Evolutionary conservation across 2,329 filamentous ascomycete species (phyloP), one percentile per base, ranked within the genome.

Genomic region (Claviceps capensis): DNA sequence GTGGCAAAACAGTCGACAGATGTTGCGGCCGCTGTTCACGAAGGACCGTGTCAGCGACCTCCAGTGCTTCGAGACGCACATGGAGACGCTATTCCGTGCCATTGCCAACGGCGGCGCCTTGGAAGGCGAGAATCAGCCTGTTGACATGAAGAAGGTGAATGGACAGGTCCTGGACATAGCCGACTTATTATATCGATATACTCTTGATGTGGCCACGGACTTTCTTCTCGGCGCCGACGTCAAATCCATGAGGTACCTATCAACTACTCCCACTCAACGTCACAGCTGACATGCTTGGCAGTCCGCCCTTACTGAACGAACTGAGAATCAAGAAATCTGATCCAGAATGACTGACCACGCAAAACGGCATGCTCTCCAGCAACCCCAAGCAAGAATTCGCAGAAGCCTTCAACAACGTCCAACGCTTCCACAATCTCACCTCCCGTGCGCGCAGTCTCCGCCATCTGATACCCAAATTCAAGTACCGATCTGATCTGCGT

Each of bases 11-110:
- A 88, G 83, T 50, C 78, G 90, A n/a, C 82, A 87, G 57, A 73
- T 95, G 54, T 82, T 96, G 56, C 77, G 89, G 2, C 89, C 90
- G 0, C 88, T 94, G 62, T 95, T 95, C 67, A 82, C 88, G 61
- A 85, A 85, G 60, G 86, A 94, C 61, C 85, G 89, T 19, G 79
- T 95, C 38, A 85, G 83, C 56, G 87, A 95, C 65, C 70, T 95
- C 54, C 76, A 88, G 49, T 82, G 84, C 54, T 90, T 95, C 63
- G 90, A 95, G 68, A 72, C 74, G 22, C 88, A 95, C 63, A 77
- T 90, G 23, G 75, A 86, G 61, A 77, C 80, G 0, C 72, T 95
- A n/a, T 79, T 94, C 63, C 72, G 74, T 19, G 75, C 83, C 58
- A 78, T 94, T 56, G 74, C 76, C 30, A 77, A 80, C 51, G 74